Evolutionary conservation across 352 stramenopile genomes (phyloP).

Genomic region (Plasmopara viticola): DNA sequence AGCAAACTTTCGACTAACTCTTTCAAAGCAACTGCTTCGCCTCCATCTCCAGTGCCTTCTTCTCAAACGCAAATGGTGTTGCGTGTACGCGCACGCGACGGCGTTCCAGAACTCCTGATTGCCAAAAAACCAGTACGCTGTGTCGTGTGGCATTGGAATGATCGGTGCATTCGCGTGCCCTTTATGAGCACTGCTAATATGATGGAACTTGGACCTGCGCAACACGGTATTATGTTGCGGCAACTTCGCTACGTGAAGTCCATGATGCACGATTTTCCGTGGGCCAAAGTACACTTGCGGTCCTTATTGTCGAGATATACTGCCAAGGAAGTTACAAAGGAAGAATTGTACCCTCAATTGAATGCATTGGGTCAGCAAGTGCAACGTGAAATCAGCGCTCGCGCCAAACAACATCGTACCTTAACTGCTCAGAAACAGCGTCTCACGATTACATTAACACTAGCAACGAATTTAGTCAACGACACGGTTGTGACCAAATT

Average conservation of each 20-base stretch:
- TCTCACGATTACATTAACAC: conserved; percentile 51
- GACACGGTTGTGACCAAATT: conserved; percentile 65
- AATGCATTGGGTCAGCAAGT: conserved; percentile 64
- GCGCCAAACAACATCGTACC: conserved; percentile 39
- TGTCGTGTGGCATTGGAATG: conserved; percentile 59
- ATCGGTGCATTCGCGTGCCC: conserved; percentile 46
- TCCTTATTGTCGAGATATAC: conserved; percentile 63
- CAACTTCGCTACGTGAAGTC: conserved; percentile 79
- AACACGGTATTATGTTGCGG: conserved; percentile 75
- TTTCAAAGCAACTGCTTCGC: conserved; percentile 6
- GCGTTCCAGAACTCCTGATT: conserved; percentile 57
- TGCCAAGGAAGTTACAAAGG: conserved; percentile 64
- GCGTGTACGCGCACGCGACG: conserved; percentile 45
- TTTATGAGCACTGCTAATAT: conserved; percentile 26
- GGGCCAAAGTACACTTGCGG: conserved; percentile 67
- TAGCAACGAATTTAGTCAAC: conserved; percentile 60
- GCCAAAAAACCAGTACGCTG: conserved; percentile 41
- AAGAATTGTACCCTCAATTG: conserved; percentile 72
- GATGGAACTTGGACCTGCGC: conserved; percentile 57
- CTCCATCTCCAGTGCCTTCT: conserved; percentile 11
- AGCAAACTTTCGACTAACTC: conserved; percentile 7
- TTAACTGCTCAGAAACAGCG: conserved; percentile 52
- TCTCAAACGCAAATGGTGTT: conserved; percentile 48
- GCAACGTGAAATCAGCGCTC: conserved; percentile 41
- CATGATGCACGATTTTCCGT: conserved; percentile 80